phyloP scores from a whole-genome alignment of 805 yeast species.

The Priceomyces fermenticarens region DNA sequence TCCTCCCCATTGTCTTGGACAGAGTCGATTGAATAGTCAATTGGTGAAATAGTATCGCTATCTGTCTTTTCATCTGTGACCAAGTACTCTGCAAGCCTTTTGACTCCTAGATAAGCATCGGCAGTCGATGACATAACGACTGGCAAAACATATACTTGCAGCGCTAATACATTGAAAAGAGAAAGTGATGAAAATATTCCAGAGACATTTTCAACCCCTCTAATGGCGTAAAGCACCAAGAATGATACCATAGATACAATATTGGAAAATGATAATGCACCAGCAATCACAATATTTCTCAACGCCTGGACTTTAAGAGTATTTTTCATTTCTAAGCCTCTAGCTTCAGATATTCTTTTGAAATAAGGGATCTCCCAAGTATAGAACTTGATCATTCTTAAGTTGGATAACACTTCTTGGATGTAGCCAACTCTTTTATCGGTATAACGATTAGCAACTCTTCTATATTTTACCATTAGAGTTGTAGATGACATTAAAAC shows the following conservation, averaged over 20 bases:
- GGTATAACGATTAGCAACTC: conserved; percentile 8
- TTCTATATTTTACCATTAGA: conserved; percentile 9
- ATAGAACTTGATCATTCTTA: conserved; percentile 18
- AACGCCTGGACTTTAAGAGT: conserved; percentile 12
- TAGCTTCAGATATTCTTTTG: conserved; percentile 7
- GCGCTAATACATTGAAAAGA: conserved; percentile 12
- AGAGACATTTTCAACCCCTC: conserved; percentile 6
- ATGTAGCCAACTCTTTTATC: conserved; percentile 13
- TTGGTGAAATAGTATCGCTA: background rate
- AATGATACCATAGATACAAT: conserved; percentile 16
- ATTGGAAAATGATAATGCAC: conserved; percentile 9
- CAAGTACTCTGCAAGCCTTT: conserved; percentile 8
- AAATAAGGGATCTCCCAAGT: conserved; percentile 18
- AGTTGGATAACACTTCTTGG: conserved; percentile 14
- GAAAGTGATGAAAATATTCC: conserved; percentile 16
- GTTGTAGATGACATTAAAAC: conserved; percentile 5
- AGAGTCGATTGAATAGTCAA: background rate
- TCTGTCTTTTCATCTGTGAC: conserved; percentile 5
- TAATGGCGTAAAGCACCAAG: conserved; percentile 12
- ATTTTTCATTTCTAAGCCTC: conserved; percentile 10
- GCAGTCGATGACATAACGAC: conserved; percentile 10
- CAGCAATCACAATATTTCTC: conserved; percentile 10
- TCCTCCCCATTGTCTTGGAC: background rate
- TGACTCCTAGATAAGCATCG: conserved; percentile 12
- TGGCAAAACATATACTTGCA: conserved; percentile 10